These are phyloP conservation scores for Fusarium hostae DNA, from an alignment of 2,329 filamentous ascomycete species.

Conservation along the genomic window DNA sequence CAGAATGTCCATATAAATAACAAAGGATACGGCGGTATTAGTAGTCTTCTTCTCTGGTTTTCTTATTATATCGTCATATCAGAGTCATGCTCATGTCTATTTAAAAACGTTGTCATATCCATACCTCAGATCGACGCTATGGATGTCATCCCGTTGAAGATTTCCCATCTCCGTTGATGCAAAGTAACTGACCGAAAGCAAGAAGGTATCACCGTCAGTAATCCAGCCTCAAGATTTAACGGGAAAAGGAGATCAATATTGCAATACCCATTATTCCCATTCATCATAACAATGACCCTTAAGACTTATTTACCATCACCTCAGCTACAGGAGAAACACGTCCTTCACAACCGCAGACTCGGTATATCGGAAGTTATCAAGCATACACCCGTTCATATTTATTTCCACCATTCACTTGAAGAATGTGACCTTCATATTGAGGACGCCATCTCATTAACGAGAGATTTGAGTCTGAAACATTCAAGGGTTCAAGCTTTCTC, in stretches of 20 bases:
- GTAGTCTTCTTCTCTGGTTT: background rate
- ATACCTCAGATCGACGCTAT: background rate
- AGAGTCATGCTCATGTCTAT: background rate
- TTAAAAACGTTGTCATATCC: background rate
- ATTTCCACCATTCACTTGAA: slow-evolving; percentile 30
- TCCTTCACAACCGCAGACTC: slow-evolving; percentile 2
- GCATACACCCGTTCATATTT: slow-evolving; percentile 13
- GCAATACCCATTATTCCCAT: background rate
- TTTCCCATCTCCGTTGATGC: too few relatives aligned
- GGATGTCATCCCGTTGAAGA: background rate
- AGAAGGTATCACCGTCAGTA: background rate
- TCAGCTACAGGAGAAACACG: slow-evolving; percentile 8
- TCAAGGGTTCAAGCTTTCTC: background rate
- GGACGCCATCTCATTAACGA: slow-evolving; percentile 12
- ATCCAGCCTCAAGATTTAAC: too few relatives aligned
- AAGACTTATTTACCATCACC: slow-evolving; percentile 17
- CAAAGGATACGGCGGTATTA: background rate
- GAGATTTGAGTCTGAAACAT: slow-evolving; percentile 29
- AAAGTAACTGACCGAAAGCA: background rate
- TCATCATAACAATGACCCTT: slow-evolving; percentile 10
- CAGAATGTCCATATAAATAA: background rate
- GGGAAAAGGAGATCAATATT: background rate
- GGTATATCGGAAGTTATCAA: background rate
- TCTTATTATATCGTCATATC: background rate
- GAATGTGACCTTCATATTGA: slow-evolving; percentile 24